phyloP scores from a whole-genome alignment of 2,329 filamentous ascomycete genomes.

The Fusarium abutilonis region DNA sequence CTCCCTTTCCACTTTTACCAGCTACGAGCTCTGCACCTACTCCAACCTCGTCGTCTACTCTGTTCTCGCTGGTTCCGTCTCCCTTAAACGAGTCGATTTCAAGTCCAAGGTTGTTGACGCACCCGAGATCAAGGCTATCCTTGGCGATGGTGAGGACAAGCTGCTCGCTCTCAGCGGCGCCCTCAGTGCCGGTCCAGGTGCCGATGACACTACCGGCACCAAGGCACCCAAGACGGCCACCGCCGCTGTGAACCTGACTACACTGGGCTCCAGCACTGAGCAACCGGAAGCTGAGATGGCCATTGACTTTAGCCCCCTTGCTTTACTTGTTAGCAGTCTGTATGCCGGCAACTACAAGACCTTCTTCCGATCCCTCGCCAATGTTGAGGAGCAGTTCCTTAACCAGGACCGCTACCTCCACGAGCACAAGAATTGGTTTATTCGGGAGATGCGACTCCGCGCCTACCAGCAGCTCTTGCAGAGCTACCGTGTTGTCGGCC shows the following conservation, averaged over 20 bases:
- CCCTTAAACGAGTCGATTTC: conserved; percentile 96
- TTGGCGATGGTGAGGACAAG: conserved; percentile 90
- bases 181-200: conserved; percentile 81
- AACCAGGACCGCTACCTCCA: conserved; percentile 93
- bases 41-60: conserved; percentile 94
- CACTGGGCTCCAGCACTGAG: conserved; percentile 75
- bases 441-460: conserved; percentile 96
- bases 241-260: conserved; percentile 88
- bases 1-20: conserved; percentile 97
- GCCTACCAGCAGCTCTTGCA: conserved; percentile 97
- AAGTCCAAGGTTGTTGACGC: conserved; percentile 99
- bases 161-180: conserved; percentile 82
- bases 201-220: conserved; percentile 77
- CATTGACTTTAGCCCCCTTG: conserved; percentile 88
- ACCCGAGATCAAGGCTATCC: conserved; percentile 96
- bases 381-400: conserved; percentile 93
- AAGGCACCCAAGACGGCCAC: conserved; percentile 61
- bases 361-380: conserved; percentile 89
- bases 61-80: conserved; percentile 91
- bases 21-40: conserved; percentile 98
- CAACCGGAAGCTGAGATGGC: conserved; percentile 82
- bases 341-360: conserved; percentile 94
- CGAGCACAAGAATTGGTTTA: conserved; percentile 97
- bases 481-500: conserved; percentile 95
- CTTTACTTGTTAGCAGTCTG: conserved; percentile 87